Conservation (phyloP, 441 rosid species). For the Gossypium aridum region DNA sequence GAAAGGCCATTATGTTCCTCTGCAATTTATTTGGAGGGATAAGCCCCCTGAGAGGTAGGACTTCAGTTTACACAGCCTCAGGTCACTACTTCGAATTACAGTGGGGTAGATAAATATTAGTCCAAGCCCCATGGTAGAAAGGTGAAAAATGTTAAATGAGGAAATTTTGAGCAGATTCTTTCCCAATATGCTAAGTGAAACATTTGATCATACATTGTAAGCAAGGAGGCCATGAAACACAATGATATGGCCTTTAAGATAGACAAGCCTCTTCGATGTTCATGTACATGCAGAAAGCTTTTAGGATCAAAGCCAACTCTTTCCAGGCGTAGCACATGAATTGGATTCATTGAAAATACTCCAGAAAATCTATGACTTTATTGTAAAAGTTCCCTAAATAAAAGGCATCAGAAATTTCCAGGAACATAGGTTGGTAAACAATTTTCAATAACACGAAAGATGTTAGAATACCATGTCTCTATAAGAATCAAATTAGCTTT, state of each 20-base stretch:
- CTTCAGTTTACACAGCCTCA: background rate
- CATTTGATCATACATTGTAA: background rate
- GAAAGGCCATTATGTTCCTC: background rate
- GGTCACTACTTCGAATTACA: background rate
- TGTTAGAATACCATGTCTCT: background rate
- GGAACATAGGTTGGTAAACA: background rate
- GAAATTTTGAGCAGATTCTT: background rate
- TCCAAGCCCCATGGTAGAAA: background rate
- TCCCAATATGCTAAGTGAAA: background rate
- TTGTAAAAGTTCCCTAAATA: background rate
- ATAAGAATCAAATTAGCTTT: background rate
- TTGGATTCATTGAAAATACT: background rate
- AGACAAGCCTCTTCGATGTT: background rate
- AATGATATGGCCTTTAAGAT: background rate
- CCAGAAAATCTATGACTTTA: background rate
- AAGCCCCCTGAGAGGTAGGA: background rate
- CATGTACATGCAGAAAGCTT: background rate
- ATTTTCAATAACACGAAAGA: constrained; percentile 1
- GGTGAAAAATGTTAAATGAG: background rate
- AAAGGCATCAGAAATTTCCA: background rate
- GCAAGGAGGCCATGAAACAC: background rate
- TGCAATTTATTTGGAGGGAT: background rate
- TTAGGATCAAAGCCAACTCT: background rate
- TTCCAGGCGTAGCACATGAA: background rate
- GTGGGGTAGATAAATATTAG: background rate